Base-by-base conservation (phyloP, 345 rosid genomes). In the Syzygium aqueum region DNA sequence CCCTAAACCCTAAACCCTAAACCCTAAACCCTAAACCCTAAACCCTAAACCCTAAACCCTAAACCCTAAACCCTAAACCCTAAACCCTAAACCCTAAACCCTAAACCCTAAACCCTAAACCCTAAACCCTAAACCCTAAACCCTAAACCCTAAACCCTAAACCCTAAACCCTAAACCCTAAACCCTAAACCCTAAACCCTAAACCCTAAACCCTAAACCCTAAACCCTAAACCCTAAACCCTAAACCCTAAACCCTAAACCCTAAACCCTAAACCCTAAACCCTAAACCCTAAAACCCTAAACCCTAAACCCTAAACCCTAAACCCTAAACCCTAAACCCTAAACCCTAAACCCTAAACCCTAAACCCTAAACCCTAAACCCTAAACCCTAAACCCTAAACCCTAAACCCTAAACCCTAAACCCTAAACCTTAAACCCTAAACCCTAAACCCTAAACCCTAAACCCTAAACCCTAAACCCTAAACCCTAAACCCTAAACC, bases 1-100 rank as follows among this genome's bases (percentile, higher is more conserved):
- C 89, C 91, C 91, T 87, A 89, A 90, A 89, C 91, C 89, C 85
- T 86, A 90, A 88, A 89, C 91, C 84, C 85, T 87, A 89, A 88
- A 88, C 90, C 85, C 63, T 87, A 85, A 88, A 88, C 90, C 85
- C 80, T 61, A 59, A 87, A 46, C 88, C 90, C 46, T 65, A 89
- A 53, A 84, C 89, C 57, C 33, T 84, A 87, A 84, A 86, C 87
- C 65, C 84, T 86, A 87, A 83, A 88, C 87, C 46, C 50, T 87
- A 87, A 78, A 89, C 87, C 80, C 85, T 85, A 78, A 86, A 87
- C 86, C 51, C 80, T 85, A 63, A 63, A 63, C n/a, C 77, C 77
- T 28, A 23, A 63, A 87, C 89, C 88, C 37, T 59, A 87, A 83
- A 86, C 88, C 89, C 78, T 85, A 87, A 89, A 88, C 89, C 89